Base-by-base conservation (phyloP, 2,329 filamentous ascomycete species). In the Fusarium sp. region DNA sequence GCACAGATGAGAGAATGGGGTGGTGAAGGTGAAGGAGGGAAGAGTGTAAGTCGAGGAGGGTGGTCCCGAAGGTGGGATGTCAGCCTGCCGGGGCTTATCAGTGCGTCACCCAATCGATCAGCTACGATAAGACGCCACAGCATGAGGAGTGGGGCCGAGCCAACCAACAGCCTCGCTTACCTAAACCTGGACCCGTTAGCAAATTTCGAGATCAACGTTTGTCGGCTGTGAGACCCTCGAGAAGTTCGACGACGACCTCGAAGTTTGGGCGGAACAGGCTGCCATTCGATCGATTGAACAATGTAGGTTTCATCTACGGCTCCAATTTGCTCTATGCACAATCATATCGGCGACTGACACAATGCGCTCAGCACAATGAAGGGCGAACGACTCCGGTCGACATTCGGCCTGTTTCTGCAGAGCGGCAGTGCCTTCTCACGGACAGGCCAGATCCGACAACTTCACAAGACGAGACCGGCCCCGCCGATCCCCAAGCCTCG, bases 401-500 rank as follows among this genome's bases (percentile, higher is more conserved):
- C 76, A 50, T 66, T 81, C 57, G 74, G 77, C 52, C 73, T 76
- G 62, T 71, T 79, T 60, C 66, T 75, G 52, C 73, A 74, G 59
- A 79, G 66, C 73, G 71, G 67, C 75, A 79, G 69, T 73, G 66
- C 71, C 69, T 74, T 77, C 62, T 73, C 77, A 34, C 64, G 72
- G 44, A 73, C 75, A 62, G 73, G 78, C 50, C 83, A 85, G 68
- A 75, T 79, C 64, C 76, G 84, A 80, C 83, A 81, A 75, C 78
- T 84, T 40, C 82, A 85, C 76, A 82, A 80, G 75, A 79, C 80
- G 64, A 73, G 79, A 62, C 74, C 80, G 37, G 66, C 77, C 13
- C 83, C 77, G 44, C 73, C 78, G 7, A 82, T 89, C 34, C 95
- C 95, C 3, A 77, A 86, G 27, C 92, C 94, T 1, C 97, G 92